Evolutionary conservation across 108 stramenopile species (phyloP), one percentile per base, ranked within the genome.

Genomic region (Discostella stelligeroides): DNA sequence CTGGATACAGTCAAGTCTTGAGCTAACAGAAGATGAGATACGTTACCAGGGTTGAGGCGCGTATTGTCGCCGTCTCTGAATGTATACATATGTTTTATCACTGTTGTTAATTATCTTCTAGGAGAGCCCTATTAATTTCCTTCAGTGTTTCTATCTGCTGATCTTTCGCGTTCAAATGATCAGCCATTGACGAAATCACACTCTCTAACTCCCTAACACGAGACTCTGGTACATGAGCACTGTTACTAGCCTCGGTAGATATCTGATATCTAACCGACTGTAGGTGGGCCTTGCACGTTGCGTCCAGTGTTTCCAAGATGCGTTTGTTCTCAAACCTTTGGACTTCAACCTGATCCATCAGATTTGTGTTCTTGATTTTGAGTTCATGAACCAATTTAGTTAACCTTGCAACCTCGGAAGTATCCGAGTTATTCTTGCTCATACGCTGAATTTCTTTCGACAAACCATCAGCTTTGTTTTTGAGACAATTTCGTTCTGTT

Each of bases 131-230:
- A 66, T 91, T 94, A 14, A 94, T 85, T 60, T 84, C 76, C 61
- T 81, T 88, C 75, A 94, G 66, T 14, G 92, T 91, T 46, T 82
- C 80, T 28, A 94, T 66, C 63, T 94, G 92, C 87, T 87, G 85
- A 40, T 90, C 86, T 70, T 94, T 88, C 25, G 92, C 92, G 47
- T 79, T 63, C 3, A 91, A 76, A 72, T 90, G 88, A 42, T 91
- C 88, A 8, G 88, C 89, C 70, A 91, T 63, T 24, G 90, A 87
- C 4, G 80, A 64, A 24, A 94, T 61, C 8, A 94, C 78, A 7
- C 87, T 76, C 61, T 94, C 92, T 10, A 94, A 60, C 59, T 94
- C 92, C n/a, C 70, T 74, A 17, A 64, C 50, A 9, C 75, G 85
- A 24, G 81, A 78, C 72, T 86, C 82, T 27, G 41, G 46, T 29